These are phyloP conservation scores for Globisporangium yorkense DNA, from an alignment of 352 stramenopile species.

Conservation along the genomic window DNA sequence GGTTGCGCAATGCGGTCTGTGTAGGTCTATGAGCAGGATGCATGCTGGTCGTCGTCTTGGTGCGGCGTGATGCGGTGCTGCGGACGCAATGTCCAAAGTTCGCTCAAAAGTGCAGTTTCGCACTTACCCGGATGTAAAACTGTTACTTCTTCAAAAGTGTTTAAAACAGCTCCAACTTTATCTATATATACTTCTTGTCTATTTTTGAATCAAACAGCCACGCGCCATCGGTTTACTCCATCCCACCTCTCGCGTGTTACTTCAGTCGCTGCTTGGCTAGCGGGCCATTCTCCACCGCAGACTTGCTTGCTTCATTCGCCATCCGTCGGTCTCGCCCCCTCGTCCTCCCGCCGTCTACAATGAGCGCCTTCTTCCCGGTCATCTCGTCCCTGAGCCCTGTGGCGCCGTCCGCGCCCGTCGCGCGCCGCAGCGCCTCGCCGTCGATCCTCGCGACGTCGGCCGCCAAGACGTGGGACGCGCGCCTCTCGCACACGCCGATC, in stretches of 20 bases:
- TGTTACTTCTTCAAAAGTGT: no score
- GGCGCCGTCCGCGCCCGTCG: constrained; percentile 23
- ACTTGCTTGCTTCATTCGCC: constrained; percentile 41
- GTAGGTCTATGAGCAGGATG: no score
- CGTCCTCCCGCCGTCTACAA: constrained; percentile 15
- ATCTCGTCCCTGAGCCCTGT: constrained; percentile 68
- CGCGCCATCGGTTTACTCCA: constrained; percentile 1
- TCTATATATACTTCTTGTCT: no score
- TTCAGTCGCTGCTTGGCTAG: constrained; percentile 3
- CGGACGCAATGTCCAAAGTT: no score
- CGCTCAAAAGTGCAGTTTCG: no score
- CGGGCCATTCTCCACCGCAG: constrained; percentile 12
- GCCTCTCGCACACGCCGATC: constrained; percentile 67
- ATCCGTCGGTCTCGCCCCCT: constrained; percentile 49
- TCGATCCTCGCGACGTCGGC: constrained; percentile 69
- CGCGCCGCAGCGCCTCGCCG: constrained; percentile 29
- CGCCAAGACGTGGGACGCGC: constrained; percentile 69
- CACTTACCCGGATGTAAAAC: no score
- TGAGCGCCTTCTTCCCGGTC: constrained; percentile 75
- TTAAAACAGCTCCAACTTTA: no score
- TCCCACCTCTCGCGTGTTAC: not conserved
- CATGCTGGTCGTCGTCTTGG: no score
- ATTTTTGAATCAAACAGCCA: not conserved
- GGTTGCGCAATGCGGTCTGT: not conserved
- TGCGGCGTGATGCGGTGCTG: no score